Evolutionary conservation across 75 land plant species (phyloP).

Genomic region (Picea glauca): DNA sequence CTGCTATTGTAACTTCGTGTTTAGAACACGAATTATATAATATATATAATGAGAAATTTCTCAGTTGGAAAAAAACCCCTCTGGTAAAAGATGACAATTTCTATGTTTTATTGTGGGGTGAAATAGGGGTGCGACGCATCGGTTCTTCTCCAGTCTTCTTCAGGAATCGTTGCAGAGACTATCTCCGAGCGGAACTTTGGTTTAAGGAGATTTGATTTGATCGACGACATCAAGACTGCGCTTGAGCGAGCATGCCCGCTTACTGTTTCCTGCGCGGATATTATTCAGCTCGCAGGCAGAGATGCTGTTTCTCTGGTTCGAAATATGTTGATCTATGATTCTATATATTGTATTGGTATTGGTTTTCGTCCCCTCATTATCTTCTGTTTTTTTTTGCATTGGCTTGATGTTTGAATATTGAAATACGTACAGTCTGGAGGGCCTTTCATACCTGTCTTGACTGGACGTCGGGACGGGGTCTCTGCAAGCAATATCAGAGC

Average conservation of each 20-base stretch:
- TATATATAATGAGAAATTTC: too few relatives aligned
- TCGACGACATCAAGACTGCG: constrained; percentile 19
- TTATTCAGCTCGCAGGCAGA: constrained; percentile 27
- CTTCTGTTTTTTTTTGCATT: background rate
- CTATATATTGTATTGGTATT: background rate
- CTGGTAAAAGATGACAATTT: background rate
- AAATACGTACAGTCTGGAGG: constrained; percentile 20
- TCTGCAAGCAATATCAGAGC: constrained; percentile 19
- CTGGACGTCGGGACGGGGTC: constrained; percentile 17
- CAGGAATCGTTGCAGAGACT: constrained; percentile 11
- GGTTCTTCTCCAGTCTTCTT: constrained; percentile 14
- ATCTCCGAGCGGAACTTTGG: constrained; percentile 21
- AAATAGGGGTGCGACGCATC: constrained; percentile 27
- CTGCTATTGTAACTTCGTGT: too few relatives aligned
- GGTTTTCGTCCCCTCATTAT: background rate
- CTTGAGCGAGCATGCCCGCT: constrained; percentile 26
- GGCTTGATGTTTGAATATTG: background rate
- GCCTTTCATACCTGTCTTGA: constrained; percentile 12
- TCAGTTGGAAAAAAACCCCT: too few relatives aligned
- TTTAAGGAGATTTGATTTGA: constrained; percentile 17
- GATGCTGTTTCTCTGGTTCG: constrained; percentile 20
- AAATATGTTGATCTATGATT: background rate
- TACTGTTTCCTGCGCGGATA: constrained; percentile 29
- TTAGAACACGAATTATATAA: too few relatives aligned
- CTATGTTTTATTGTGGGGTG: background rate